Evolutionary conservation across 2,329 filamentous ascomycete genomes (phyloP).

Genomic region (Diatrype stigma): DNA sequence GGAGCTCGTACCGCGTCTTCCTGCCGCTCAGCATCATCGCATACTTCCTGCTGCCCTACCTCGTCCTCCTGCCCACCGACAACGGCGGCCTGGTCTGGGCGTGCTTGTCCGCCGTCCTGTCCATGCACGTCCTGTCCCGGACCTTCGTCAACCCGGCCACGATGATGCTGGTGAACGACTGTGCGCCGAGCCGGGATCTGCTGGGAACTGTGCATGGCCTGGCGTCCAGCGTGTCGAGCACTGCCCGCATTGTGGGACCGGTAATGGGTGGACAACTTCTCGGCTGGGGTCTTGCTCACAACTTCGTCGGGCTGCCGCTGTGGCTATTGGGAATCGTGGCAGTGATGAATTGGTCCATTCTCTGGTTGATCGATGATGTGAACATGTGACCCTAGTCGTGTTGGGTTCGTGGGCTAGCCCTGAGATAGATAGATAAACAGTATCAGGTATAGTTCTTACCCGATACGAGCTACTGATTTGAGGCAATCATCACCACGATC

Average conservation of each 20-base stretch:
- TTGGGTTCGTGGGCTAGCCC: neutral
- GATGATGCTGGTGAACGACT: conserved; percentile 22
- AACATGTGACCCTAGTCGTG: neutral
- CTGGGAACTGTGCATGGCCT: conserved; percentile 22
- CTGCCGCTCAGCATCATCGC: neutral
- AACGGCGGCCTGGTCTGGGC: neutral
- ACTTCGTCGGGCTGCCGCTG: conserved; percentile 18
- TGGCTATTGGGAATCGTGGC: conserved; percentile 10
- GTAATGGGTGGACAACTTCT: conserved; percentile 16
- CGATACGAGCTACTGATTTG: no score
- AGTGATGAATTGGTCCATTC: conserved; percentile 7
- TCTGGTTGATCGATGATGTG: conserved; percentile 7
- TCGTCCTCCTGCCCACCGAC: neutral
- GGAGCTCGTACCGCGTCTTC: neutral
- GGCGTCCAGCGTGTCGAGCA: conserved; percentile 20
- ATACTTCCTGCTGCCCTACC: neutral
- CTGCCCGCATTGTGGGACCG: conserved; percentile 19
- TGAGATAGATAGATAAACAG: neutral
- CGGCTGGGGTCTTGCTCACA: conserved; percentile 19
- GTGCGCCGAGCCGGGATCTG: conserved; percentile 14
- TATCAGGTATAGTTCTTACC: neutral
- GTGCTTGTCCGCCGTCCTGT: conserved; percentile 8
- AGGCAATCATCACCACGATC: no score
- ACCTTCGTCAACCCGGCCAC: conserved; percentile 21
- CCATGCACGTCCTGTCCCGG: conserved; percentile 17